Evolutionary conservation across 2,329 filamentous ascomycete genomes (phyloP).

Genomic region (Hypoxylon sp.): DNA sequence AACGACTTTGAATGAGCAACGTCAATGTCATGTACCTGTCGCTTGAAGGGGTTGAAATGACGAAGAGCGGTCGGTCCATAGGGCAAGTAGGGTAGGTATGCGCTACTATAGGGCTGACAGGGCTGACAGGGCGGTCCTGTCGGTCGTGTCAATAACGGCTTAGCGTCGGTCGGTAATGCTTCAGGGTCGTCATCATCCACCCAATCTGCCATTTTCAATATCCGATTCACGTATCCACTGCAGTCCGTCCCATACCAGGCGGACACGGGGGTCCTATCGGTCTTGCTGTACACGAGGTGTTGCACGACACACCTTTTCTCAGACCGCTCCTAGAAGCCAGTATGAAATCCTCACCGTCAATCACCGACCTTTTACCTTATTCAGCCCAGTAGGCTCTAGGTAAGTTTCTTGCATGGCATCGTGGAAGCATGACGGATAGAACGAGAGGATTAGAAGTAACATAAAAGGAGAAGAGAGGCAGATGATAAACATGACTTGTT

Average conservation of each 20-base stretch:
- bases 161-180: conserved; percentile 35
- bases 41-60: conserved; percentile 15
- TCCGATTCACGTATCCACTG: conserved; percentile 34
- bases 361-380: conserved; percentile 38
- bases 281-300: conserved; percentile 9
- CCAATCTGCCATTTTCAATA: conserved; percentile 38
- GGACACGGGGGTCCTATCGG: conserved; percentile 17
- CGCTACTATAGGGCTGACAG: conserved; percentile 41
- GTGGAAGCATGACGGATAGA: not conserved
- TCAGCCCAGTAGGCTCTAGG: conserved; percentile 21
- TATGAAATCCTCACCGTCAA: conserved; percentile 17
- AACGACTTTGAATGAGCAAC: conserved; percentile 15
- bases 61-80: conserved; percentile 33
- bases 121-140: conserved; percentile 41
- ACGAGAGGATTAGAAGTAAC: conserved; percentile 1
- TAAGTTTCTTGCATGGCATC: conserved; percentile 2
- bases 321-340: not conserved
- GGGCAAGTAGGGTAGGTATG: conserved; percentile 27
- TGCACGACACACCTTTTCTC: conserved; percentile 9
- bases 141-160: conserved; percentile 36
- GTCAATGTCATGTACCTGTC: conserved; percentile 6
- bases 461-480: conserved; percentile 20
- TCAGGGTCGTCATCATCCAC: conserved; percentile 29
- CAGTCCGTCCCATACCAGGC: conserved; percentile 24
- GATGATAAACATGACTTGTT: not conserved